Evolutionary conservation across 257 asterid genomes (phyloP), one percentile per base, ranked within the genome.

Genomic region (Misopates orontium): DNA sequence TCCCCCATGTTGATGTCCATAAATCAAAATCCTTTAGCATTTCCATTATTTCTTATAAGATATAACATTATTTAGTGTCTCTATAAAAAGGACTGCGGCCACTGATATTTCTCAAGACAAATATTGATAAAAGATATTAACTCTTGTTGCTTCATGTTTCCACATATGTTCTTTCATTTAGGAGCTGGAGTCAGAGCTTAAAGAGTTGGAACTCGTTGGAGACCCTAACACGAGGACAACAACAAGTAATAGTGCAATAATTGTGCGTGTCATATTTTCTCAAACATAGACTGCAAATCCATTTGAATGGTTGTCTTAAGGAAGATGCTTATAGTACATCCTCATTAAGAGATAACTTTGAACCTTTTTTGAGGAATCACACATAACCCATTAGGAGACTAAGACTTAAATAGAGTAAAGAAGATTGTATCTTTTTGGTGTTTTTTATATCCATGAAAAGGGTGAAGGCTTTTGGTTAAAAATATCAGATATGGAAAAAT

Each of bases 181-280:
- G 66, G 78, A 64, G 80, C 78, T 68, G 47, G 75, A 41, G 41
- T 66, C 69, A 9, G 76, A 66, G 70, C 71, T 60, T 11, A 69
- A 15, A 22, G 80, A 75, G 74, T 79, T 75, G 73, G 83, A 75
- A 79, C 83, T 79, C 72, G 80, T 48, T 28, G 80, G 72, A 58
- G 84, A 69, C 78, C 84, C 84, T 79, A 79, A 68, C 22, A 55
- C 62, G 73, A 72, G 61, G 74, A 67, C 21, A 66, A 56, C 42
- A 74, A 59, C 36, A 64, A 55, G 50, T n/a, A 45, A 65, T 23
- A 17, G 60, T 41, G 41, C 49, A 65, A 66, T 66, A 62, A 21
- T 28, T 19, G 52, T 41, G 28, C 42, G 66, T 41, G 45, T 17
- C 39, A 66, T 40, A 40, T 11, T 58, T 45, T n/a, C n/a, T 15